phyloP scores from a whole-genome alignment of 2,329 filamentous ascomycete species.

The Verticillium klebahnii region DNA sequence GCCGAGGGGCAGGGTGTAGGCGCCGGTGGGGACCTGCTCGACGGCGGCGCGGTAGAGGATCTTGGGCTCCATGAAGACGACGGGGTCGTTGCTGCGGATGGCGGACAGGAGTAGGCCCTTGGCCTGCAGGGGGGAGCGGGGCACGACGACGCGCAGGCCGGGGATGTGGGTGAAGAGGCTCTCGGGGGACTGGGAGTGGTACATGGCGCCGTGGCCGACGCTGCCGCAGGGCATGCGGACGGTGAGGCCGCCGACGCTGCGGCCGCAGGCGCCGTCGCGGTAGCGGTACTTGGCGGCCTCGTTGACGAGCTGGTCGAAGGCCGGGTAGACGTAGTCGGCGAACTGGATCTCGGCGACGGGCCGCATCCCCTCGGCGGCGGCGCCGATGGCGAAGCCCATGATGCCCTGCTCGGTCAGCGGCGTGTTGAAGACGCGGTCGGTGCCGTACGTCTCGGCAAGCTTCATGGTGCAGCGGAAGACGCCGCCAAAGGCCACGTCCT shows the following conservation, averaged over 20 bases:
- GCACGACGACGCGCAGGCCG: constrained; percentile 79
- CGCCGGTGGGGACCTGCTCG: constrained; percentile 78
- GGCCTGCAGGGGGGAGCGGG: constrained; percentile 79
- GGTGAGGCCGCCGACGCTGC: constrained; percentile 71
- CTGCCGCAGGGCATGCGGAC: constrained; percentile 87
- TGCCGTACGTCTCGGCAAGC: constrained; percentile 80
- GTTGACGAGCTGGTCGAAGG: constrained; percentile 91
- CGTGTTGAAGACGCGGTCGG: constrained; percentile 91
- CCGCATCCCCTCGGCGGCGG: constrained; percentile 85
- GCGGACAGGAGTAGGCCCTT: constrained; percentile 78
- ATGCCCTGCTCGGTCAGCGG: constrained; percentile 93
- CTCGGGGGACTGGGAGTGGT: constrained; percentile 89
- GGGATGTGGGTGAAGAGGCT: constrained; percentile 84
- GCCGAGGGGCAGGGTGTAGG: constrained; percentile 79
- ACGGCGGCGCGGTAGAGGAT: constrained; percentile 87
- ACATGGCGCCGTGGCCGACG: constrained; percentile 82
- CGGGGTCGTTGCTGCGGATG: constrained; percentile 78
- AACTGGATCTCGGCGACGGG: constrained; percentile 95
- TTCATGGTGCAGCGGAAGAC: constrained; percentile 95
- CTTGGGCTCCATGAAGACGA: constrained; percentile 92
- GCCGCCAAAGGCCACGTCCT: constrained; percentile 95
- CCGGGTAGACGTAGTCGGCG: constrained; percentile 89
- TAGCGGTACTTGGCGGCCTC: constrained; percentile 88
- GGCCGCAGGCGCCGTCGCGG: constrained; percentile 55
- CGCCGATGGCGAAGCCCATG: constrained; percentile 86